A percentile compares a stretch with the other conserved stretches of the same genome.
phyloP scores from a whole-genome alignment of 2,329 filamentous ascomycete genomes.

The Trichoderma koningiopsis region DNA sequence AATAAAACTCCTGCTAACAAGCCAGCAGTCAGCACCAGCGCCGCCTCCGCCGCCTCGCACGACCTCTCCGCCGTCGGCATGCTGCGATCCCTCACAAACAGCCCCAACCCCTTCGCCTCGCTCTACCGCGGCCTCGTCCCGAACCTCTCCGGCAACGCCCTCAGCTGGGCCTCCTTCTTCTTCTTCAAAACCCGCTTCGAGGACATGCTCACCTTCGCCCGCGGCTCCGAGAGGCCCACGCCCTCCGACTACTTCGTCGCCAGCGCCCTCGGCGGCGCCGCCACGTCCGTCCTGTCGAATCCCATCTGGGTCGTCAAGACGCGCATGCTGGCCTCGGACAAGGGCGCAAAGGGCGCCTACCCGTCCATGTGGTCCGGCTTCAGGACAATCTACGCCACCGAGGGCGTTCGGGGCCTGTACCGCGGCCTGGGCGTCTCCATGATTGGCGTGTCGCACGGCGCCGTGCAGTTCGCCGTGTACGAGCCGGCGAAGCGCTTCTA shows the following conservation, averaged over 20 bases:
- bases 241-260: slow-evolving; percentile 79
- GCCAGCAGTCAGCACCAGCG: slow-evolving; percentile 53
- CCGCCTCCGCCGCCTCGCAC: slow-evolving; percentile 41
- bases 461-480: slow-evolving; percentile 95
- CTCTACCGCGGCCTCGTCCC: slow-evolving; percentile 89
- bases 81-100: slow-evolving; percentile 51
- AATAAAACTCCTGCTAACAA: slow-evolving; percentile 5
- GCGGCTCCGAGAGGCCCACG: slow-evolving; percentile 33
- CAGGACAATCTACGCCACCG: slow-evolving; percentile 63
- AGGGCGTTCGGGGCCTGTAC: slow-evolving; percentile 83
- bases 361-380: slow-evolving; percentile 73
- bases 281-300: slow-evolving; percentile 84
- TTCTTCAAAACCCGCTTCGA: slow-evolving; percentile 67
- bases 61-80: slow-evolving; percentile 55
- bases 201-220: slow-evolving; percentile 42
- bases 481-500: slow-evolving; percentile 67
- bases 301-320: slow-evolving; percentile 99
- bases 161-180: slow-evolving; percentile 92
- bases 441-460: slow-evolving; percentile 86
- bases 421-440: slow-evolving; percentile 81
- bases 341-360: slow-evolving; percentile 75
- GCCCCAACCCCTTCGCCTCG: slow-evolving; percentile 62
- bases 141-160: slow-evolving; percentile 87
- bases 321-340: slow-evolving; percentile 87
- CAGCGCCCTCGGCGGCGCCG: slow-evolving; percentile 68